These are phyloP conservation scores for Hortaea sp. DNA, from an alignment of 2,329 filamentous ascomycete genomes.

Conservation along the genomic window DNA sequence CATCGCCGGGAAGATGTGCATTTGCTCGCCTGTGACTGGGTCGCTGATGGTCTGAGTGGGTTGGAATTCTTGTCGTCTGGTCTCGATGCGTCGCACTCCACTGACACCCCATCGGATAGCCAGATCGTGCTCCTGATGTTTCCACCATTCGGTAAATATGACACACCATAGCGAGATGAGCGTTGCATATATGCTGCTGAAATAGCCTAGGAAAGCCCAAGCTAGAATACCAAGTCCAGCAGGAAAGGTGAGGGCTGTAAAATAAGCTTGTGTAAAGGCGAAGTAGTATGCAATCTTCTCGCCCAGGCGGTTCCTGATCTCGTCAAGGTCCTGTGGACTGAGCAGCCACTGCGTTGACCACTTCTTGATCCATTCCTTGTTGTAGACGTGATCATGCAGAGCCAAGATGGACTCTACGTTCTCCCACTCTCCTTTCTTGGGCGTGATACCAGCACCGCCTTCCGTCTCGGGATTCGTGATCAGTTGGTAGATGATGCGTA, in stretches of 20 bases:
- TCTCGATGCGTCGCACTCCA: constrained; percentile 72
- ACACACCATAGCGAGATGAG: constrained; percentile 78
- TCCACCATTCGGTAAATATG: constrained; percentile 92
- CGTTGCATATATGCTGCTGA: constrained; percentile 70
- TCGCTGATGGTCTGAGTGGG: constrained; percentile 71
- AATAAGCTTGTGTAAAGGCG: constrained; percentile 85
- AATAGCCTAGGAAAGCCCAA: constrained; percentile 76
- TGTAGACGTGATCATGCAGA: constrained; percentile 41
- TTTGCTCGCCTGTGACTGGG: constrained; percentile 68
- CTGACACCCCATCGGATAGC: constrained; percentile 82
- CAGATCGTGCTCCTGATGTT: constrained; percentile 80
- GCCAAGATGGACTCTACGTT: constrained; percentile 40
- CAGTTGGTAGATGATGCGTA: constrained; percentile 78
- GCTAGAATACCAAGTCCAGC: constrained; percentile 65
- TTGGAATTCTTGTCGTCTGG: constrained; percentile 64
- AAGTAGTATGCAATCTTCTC: constrained; percentile 83
- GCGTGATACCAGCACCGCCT: constrained; percentile 42
- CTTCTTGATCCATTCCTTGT: constrained; percentile 45
- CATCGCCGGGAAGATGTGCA: constrained; percentile 63
- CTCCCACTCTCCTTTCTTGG: constrained; percentile 41
- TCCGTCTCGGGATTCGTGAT: constrained; percentile 39
- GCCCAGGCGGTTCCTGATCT: constrained; percentile 40
- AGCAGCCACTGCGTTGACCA: constrained; percentile 39
- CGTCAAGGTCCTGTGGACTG: constrained; percentile 39
- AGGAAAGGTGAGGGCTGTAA: constrained; percentile 73